Conservation (phyloP, 75 land plant genomes). For the Pinus taeda region DNA sequence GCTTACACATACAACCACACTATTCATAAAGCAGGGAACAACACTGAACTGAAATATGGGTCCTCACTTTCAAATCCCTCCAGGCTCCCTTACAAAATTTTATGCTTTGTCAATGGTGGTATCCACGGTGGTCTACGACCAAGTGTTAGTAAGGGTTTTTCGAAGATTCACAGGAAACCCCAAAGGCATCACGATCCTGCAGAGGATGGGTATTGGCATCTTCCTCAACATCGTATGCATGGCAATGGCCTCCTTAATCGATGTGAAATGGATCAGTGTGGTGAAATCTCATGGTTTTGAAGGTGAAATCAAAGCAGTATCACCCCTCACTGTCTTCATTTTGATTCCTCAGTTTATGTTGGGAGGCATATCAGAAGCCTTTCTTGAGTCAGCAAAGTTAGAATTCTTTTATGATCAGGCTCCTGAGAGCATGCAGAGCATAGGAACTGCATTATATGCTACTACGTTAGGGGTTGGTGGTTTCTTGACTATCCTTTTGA, state of each 20-base stretch:
- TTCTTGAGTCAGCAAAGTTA: no score
- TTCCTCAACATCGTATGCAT: slow-evolving; percentile 30
- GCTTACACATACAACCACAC: slow-evolving; percentile 45
- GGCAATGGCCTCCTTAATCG: neutral
- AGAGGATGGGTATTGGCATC: slow-evolving; percentile 44
- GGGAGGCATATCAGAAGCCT: no score
- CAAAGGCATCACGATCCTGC: slow-evolving; percentile 48
- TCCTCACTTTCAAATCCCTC: slow-evolving; percentile 41
- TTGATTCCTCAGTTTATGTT: no score
- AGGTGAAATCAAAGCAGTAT: neutral
- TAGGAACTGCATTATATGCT: no score
- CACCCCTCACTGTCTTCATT: no score
- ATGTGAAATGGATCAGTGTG: neutral
- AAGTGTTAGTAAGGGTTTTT: slow-evolving; percentile 35
- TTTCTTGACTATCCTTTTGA: no score
- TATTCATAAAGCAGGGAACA: slow-evolving; percentile 63
- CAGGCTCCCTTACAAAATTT: slow-evolving; percentile 45
- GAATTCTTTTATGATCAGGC: no score
- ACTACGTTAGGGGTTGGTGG: no score
- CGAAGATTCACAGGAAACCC: slow-evolving; percentile 35
- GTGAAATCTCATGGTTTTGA: neutral
- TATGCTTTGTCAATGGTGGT: slow-evolving; percentile 37
- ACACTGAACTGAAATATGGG: slow-evolving; percentile 43
- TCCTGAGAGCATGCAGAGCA: no score
- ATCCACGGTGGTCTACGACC: slow-evolving; percentile 40